Base-by-base conservation (phyloP, 1,284 basidiomycete genomes). In the Cryptococcus hybrid region DNA sequence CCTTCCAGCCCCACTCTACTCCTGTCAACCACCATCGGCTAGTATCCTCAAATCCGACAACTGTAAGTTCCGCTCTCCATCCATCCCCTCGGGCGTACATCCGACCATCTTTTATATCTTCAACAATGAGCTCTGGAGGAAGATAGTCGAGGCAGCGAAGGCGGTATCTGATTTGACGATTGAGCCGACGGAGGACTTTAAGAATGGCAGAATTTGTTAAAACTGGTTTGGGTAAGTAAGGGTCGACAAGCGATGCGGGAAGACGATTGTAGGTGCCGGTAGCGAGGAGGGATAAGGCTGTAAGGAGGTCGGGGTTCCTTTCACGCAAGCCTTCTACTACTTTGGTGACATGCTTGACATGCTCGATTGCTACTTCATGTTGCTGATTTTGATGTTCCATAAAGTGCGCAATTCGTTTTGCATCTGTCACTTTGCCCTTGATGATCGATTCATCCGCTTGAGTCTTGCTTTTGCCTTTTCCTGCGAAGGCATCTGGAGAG, bases 371-470 rank as follows among this genome's bases (percentile, higher is more conserved):
- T 5, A 55, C 59, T 43, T 73, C 69, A 54, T 75, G 73, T 52
- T 76, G 74, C 5, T 58, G 61, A 47, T 75, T 76, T 50, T 76
- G 74, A 61, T 76, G 73, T 43, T 69, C 67, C 54, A 76, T 61
- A 49, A 71, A 72, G 37, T 70, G 63, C 49, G 67, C 65, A 51
- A 76, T 68, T 46, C 74, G 57, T 50, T 70, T 69, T 18, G 71
- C 68, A 55, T 76, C 73, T 35, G 74, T 73, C 4, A 75, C 71
- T 51, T 70, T 71, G 7, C 74, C 74, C 44, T 59, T 43, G 2
- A 54, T 39, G 11, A 13, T 44, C 15, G 44, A 53, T 8, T 54
- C 61, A 7, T 60, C 58, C 12, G 53, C 56, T 3, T 38, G 50
- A 9, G 63, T 61, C 51, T 62, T 67, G 18, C 64, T 68, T 56